Percentiles rank a stretch among this genome's conserved stretches.
These are phyloP conservation scores for Thermothelomyces thermophilus DNA, from an alignment of 2,329 filamentous ascomycete species.

Conservation along the genomic window DNA sequence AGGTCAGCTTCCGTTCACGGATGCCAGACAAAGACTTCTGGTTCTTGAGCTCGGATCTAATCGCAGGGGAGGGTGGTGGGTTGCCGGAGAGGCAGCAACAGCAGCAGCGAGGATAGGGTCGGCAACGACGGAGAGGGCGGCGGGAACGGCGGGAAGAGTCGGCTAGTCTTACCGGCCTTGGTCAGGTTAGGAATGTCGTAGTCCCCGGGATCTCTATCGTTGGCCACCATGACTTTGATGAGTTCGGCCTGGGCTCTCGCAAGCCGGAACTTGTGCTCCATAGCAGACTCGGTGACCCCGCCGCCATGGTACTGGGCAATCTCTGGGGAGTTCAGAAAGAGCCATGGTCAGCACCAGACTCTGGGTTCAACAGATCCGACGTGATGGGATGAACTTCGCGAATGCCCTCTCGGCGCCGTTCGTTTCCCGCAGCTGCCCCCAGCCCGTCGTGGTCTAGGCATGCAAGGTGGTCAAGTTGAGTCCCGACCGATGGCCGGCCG, in stretches of 20 bases:
- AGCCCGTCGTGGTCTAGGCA: not conserved
- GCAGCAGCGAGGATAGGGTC: not conserved
- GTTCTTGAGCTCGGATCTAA: too few species aligned
- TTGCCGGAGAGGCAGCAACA: not conserved
- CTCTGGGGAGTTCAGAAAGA: constrained; percentile 31
- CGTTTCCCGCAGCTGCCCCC: constrained; percentile 5
- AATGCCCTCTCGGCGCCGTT: not conserved
- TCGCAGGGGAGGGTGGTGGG: too few species aligned
- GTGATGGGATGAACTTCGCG: not conserved
- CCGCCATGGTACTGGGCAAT: constrained; percentile 34
- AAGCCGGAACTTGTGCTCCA: constrained; percentile 48
- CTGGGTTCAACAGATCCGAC: not conserved
- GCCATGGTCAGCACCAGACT: constrained; percentile 17
- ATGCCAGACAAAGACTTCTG: too few species aligned
- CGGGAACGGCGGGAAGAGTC: not conserved
- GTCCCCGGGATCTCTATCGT: constrained; percentile 38
- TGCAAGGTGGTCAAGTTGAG: constrained; percentile 1
- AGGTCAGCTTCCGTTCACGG: too few species aligned
- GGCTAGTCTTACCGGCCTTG: constrained; percentile 10
- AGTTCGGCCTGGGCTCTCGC: constrained; percentile 38
- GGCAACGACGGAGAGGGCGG: not conserved
- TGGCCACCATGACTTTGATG: constrained; percentile 32
- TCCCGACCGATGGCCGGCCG: not conserved
- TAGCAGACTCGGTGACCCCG: constrained; percentile 33
- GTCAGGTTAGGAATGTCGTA: constrained; percentile 34